Evolutionary conservation across 306 rosid species (phyloP), one percentile per base, ranked within the genome.

Genomic region (Inga leiocalycina): DNA sequence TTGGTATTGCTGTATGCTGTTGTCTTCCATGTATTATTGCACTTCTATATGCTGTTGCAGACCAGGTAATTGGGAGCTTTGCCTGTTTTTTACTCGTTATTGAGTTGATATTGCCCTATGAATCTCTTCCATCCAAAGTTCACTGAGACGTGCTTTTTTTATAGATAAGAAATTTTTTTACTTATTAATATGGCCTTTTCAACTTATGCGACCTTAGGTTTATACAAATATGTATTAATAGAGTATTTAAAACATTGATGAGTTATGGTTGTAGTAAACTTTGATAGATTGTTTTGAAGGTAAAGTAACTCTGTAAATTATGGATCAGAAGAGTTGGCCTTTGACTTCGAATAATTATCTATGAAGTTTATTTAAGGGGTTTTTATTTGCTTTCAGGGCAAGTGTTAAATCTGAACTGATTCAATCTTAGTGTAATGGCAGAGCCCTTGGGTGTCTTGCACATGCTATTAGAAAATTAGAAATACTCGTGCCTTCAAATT

Each of bases 1-100:
- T 95, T 77, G 99, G 99, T 27, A 91, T 95, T 6, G 99, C 99
- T 59, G 98, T 95, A 81, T 95, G 99, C 88, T 95, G 98, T 84
- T 95, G 98, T 72, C 99, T 95, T 89, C 99, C 99, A 16, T 91
- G 93, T 71, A 91, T 95, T 81, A 93, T 95, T 83, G 95, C 97
- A 37, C 96, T 95, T 87, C 85, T 95, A 73, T 95, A 95, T 35
- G 99, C 98, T 6, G 98, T 95, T 69, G 94, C 99, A 64, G 99
- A 93, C 68, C 99, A 95, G 98, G 99, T 93, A 90, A 76, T 45
- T 82, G 80, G 49, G 43, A 76, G 56, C 69, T 57, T 72, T 76
- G 46, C 30, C 17, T 81, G 62, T 72, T 45, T 71, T 13, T 22
- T 3, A 45, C 10, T 81, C 30, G 45, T 70, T 80, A 71, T 59